A percentile compares a stretch with the other conserved stretches of the same genome.
These are phyloP conservation scores for Trichosanthes cucumerina DNA, from an alignment of 306 rosid genomes.

Conservation along the genomic window DNA sequence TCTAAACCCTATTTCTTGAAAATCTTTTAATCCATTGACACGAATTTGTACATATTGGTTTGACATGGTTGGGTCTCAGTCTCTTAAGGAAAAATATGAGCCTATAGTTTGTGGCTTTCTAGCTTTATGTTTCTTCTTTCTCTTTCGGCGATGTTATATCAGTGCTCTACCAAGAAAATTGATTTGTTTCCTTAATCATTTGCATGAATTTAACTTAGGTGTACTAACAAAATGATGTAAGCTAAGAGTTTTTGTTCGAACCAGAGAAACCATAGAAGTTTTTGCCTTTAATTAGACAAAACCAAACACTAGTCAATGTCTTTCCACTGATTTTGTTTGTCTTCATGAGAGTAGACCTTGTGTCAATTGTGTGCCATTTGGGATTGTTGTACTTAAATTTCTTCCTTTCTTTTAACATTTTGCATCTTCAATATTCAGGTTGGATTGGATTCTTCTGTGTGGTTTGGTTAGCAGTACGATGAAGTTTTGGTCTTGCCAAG, in stretches of 20 bases:
- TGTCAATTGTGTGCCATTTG: slow-evolving; percentile 1
- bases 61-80: not conserved
- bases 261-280: not conserved
- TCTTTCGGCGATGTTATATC: not conserved
- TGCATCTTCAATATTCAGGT: slow-evolving; percentile 27
- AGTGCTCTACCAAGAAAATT: too few relatives aligned
- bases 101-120: not conserved
- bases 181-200: not conserved
- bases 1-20: not conserved
- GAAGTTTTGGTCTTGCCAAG: slow-evolving; percentile 48
- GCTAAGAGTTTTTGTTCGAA: not conserved
- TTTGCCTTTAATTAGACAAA: not conserved
- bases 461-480: slow-evolving; percentile 45
- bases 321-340: not conserved
- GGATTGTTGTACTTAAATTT: not conserved
- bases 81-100: not conserved
- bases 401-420: not conserved
- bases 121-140: not conserved
- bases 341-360: not conserved
- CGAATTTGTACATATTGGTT: not conserved
- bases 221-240: not conserved
- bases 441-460: slow-evolving; percentile 65
- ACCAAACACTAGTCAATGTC: not conserved
- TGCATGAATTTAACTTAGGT: not conserved
- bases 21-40: not conserved